Conservation (phyloP, 495 filamentous ascomycete genomes). For the Xylaria venustula region DNA sequence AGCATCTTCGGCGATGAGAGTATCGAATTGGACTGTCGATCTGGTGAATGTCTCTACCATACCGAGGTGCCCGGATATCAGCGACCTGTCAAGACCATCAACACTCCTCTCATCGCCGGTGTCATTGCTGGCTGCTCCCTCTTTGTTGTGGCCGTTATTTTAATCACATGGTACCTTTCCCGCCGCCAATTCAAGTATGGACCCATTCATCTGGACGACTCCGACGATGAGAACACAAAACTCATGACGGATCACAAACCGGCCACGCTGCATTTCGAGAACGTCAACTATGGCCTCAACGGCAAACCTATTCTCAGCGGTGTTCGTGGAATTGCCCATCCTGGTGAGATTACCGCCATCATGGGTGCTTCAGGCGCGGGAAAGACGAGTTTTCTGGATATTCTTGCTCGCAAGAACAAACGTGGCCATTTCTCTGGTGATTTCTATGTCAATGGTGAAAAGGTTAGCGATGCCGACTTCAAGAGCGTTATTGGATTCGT, state of each 20-base stretch:
- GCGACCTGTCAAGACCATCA: slow-evolving; percentile 89
- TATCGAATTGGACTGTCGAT: slow-evolving; percentile 76
- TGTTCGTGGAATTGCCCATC: slow-evolving; percentile 79
- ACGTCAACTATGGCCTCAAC: slow-evolving; percentile 83
- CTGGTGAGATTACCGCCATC: slow-evolving; percentile 91
- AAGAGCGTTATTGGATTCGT: slow-evolving; percentile 93
- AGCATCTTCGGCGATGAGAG: slow-evolving; percentile 85
- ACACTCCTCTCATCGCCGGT: slow-evolving; percentile 92
- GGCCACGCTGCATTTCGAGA: slow-evolving; percentile 82
- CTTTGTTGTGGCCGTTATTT: slow-evolving; percentile 81
- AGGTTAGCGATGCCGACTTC: slow-evolving; percentile 80
- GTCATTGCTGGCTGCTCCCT: slow-evolving; percentile 86
- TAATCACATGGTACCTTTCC: slow-evolving; percentile 86
- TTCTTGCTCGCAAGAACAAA: slow-evolving; percentile 97
- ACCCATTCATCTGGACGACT: slow-evolving; percentile 78
- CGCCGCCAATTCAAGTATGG: slow-evolving; percentile 69
- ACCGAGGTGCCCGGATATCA: slow-evolving; percentile 91
- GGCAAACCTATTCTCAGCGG: slow-evolving; percentile 80
- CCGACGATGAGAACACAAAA: slow-evolving; percentile 82
- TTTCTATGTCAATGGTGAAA: slow-evolving; percentile 93
- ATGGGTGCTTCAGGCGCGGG: slow-evolving; percentile 98
- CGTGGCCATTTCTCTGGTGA: slow-evolving; percentile 74
- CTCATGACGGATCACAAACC: slow-evolving; percentile 89
- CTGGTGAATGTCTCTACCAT: slow-evolving; percentile 89
- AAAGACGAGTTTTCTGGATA: slow-evolving; percentile 96